Percentiles rank a stretch among this genome's conserved stretches.
phyloP scores from a whole-genome alignment of 257 asterid genomes.

The Eustoma russellianum region DNA sequence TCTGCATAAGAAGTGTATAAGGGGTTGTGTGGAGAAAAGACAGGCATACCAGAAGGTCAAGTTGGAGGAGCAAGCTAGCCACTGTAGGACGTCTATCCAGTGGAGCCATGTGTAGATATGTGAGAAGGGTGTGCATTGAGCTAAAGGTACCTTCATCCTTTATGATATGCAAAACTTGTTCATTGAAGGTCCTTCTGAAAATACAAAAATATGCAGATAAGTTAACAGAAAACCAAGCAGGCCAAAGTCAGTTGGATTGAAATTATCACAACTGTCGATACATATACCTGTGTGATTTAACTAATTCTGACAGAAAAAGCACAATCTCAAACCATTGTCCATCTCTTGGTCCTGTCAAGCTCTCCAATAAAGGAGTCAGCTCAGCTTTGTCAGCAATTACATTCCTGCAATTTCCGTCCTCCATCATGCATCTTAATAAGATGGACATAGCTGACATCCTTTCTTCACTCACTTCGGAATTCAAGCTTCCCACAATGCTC shows the following conservation, averaged over 20 bases:
- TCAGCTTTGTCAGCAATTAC: conserved; percentile 50
- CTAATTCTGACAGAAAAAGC: conserved; percentile 54
- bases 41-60: conserved; percentile 58
- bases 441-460: conserved; percentile 46
- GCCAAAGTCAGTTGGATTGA: neutral
- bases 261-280: neutral
- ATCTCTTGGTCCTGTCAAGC: conserved; percentile 33
- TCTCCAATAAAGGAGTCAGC: conserved; percentile 37
- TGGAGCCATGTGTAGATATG: conserved; percentile 49
- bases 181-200: conserved; percentile 55
- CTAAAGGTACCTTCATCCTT: conserved; percentile 71
- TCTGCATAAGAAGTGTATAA: too few species aligned
- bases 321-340: conserved; percentile 52
- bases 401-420: conserved; percentile 69
- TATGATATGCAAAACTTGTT: conserved; percentile 47
- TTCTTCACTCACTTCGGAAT: conserved; percentile 43
- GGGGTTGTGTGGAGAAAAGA: conserved; percentile 1
- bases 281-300: conserved; percentile 58
- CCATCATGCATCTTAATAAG: conserved; percentile 60
- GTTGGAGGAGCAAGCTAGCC: conserved; percentile 79
- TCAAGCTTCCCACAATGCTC: conserved; percentile 30
- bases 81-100: conserved; percentile 52
- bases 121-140: conserved; percentile 67
- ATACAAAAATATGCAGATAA: conserved; percentile 8
- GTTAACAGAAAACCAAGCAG: neutral